A percentile compares a stretch with the other conserved stretches of the same genome.
These are phyloP conservation scores for Hevea brasiliensis DNA, from an alignment of 345 rosid genomes.

Conservation along the genomic window DNA sequence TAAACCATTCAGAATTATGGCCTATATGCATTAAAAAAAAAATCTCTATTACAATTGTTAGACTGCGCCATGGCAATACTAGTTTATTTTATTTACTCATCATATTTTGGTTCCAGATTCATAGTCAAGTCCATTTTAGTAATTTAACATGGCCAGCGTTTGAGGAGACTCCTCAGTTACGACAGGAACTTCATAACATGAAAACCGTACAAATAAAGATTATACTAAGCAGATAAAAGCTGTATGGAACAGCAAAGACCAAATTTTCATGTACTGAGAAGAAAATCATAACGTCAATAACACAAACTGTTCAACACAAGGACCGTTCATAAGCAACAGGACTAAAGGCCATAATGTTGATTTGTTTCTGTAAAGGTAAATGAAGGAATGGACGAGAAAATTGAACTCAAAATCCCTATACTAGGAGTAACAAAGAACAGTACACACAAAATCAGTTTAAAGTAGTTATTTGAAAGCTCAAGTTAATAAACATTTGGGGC, in stretches of 20 bases:
- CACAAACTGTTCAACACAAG: not conserved
- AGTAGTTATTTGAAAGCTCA: not conserved
- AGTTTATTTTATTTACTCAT: not conserved
- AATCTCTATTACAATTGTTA: not conserved
- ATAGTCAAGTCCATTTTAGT: not conserved
- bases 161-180: not conserved
- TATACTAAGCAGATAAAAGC: not conserved
- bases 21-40: not conserved
- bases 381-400: not conserved
- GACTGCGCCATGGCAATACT: not conserved
- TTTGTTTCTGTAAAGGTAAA: not conserved
- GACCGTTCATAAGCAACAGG: not conserved
- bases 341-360: not conserved
- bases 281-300: not conserved
- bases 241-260: not conserved
- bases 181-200: not conserved
- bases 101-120: not conserved
- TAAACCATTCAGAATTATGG: not conserved
- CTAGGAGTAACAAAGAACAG: not conserved
- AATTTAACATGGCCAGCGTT: not conserved
- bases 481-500: not conserved
- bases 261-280: not conserved
- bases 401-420: not conserved
- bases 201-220: not conserved
- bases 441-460: not conserved